Base-by-base conservation (phyloP, 2,329 filamentous ascomycete species). In the Fusarium tricinctum region DNA sequence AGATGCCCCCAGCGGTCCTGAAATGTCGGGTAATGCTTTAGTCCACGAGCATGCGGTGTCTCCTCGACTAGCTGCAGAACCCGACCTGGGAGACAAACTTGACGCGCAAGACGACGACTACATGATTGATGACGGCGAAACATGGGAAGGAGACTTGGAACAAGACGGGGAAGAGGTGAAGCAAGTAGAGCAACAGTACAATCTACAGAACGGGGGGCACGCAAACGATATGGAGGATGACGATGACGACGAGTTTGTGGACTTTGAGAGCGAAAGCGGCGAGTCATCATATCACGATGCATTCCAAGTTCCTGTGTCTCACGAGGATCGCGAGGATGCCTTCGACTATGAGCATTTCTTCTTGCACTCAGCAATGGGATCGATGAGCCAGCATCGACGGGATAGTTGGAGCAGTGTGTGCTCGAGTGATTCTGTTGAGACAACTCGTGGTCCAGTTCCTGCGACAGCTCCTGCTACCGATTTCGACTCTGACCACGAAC, bases 341-440 rank as follows among this genome's bases (percentile, higher is more conserved):
- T 98, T 98, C 74, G 95, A 98, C 77, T 98, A 98, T 67, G 92
- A 97, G 78, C 91, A 97, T 76, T 97, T 97, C 80, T 97, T 97
- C 78, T 84, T 97, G 15, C 94, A 97, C 78, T 97, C 93, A 70
- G 93, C 94, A 13, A 90, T 97, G 86, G 94, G 93, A 8, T 93
- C 86, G 4, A 90, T 93, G 74, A 89, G 86, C 69, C 79, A 82
- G 35, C 73, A 72, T 63, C 69, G 74, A 39, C 68, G 72, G 57
- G 67, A 78, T 8, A 88, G 87, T 69, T 78, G 76, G 42, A 82
- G 81, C 49, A 90, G 89, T 73, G 84, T 82, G 61, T 84, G 81
- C 71, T 91, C 88, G 0, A 86, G 87, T 42, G 85, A 83, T 58
- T 91, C 89, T 15, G 83, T 87, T 3, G 87, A 89, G 75, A 91